These are phyloP conservation scores for Xylaria hypoxylon DNA, from an alignment of 2,329 filamentous ascomycete species.

Conservation along the genomic window DNA sequence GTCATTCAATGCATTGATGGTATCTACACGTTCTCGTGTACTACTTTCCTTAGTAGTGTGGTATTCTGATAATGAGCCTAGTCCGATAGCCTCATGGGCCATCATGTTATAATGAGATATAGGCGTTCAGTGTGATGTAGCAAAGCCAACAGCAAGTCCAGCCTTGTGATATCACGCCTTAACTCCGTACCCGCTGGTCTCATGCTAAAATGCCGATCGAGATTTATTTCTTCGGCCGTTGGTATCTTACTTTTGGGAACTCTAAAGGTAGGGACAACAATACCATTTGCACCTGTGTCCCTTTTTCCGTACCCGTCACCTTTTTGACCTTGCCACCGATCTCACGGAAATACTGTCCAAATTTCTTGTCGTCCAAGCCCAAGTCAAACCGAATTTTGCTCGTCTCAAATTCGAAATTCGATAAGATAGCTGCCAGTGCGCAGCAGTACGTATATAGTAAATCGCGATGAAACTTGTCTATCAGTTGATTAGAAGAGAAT, in stretches of 20 bases:
- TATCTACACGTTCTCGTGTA: conserved; percentile 5
- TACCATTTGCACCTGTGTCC: conserved; percentile 68
- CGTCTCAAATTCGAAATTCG: conserved; percentile 79
- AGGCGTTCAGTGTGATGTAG: conserved; percentile 5
- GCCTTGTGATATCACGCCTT: background rate
- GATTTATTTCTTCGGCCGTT: conserved; percentile 33
- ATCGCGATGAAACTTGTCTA: conserved; percentile 79
- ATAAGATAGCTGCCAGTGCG: conserved; percentile 76
- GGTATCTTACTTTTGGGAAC: conserved; percentile 75
- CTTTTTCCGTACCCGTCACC: conserved; percentile 71
- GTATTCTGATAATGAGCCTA: background rate
- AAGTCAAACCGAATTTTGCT: conserved; percentile 77
- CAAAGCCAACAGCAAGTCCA: background rate
- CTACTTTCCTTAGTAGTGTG: conserved; percentile 1
- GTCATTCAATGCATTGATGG: conserved; percentile 17
- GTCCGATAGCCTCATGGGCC: background rate
- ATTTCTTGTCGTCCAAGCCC: conserved; percentile 75
- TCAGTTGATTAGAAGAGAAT: conserved; percentile 72
- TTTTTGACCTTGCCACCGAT: conserved; percentile 76
- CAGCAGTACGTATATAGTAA: conserved; percentile 79
- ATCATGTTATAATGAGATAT: background rate
- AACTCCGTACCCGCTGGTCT: background rate
- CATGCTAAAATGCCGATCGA: conserved; percentile 3
- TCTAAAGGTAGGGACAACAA: conserved; percentile 80
- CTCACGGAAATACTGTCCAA: conserved; percentile 79